Evolutionary conservation across 2,329 filamentous ascomycete genomes (phyloP), one percentile per base, ranked within the genome.

Genomic region (Pseudogymnoascus sp.): DNA sequence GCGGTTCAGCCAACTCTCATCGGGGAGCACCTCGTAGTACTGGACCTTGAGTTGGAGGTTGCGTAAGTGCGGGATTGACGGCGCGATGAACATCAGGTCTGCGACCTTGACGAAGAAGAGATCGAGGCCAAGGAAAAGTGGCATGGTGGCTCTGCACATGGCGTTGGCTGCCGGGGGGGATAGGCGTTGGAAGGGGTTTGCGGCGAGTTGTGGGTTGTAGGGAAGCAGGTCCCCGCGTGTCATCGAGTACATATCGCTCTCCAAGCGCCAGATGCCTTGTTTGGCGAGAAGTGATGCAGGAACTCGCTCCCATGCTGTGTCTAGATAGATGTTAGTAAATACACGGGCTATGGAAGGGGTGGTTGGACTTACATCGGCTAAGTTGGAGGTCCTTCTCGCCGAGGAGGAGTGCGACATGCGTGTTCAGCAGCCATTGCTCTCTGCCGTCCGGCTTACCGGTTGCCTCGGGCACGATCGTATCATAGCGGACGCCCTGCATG

Each of bases 41-140:
- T 81, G 79, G 60, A 88, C 79, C 7, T 79, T 77, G 61, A 88
- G 76, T 68, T 78, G 79, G 62, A 87, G 68, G 64, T 80, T 77
- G 61, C 78, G 80, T 18, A 88, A 78, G 69, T 88, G 85, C 31
- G 83, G 79, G 63, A 84, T 78, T 62, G 76, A 82, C 4, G 84
- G 80, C 10, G 87, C 75, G 45, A 82, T 79, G 66, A 77, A 81
- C 76, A 88, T 80, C 64, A 88, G 78, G 68, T 88, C 86, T 31
- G 84, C 85, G 62, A 87, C 84, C 78, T 86, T 87, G 66, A 88
- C 81, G 69, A 88, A 87, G 71, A 88, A 88, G 79, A 87, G 79
- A 68, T 87, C 82, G 70, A 83, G 81, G 16, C 79, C 78, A 65
- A 79, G 73, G 71, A 87, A 74, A 3, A 72, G 67, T 16, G 26